phyloP scores from a whole-genome alignment of 495 filamentous ascomycete species.

The Penicillium cosmopolitanum region DNA sequence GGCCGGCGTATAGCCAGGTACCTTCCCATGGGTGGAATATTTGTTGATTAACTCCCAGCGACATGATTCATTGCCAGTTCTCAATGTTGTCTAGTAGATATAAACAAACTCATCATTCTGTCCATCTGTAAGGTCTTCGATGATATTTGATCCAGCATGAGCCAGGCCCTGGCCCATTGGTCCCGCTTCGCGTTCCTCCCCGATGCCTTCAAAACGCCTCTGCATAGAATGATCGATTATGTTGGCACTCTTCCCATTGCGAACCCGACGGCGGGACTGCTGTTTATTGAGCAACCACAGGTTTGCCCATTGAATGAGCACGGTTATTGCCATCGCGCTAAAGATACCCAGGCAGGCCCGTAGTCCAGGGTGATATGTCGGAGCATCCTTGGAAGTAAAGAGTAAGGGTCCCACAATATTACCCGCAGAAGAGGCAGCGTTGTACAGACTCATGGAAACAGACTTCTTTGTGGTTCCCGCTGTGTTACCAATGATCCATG shows the following conservation, averaged over 20 bases:
- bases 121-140: constrained; percentile 62
- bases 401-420: constrained; percentile 54
- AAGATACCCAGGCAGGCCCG: constrained; percentile 61
- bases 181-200: constrained; percentile 21
- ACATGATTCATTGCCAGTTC: too few species aligned
- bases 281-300: constrained; percentile 56
- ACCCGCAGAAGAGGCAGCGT: constrained; percentile 45
- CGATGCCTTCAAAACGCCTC: constrained; percentile 31
- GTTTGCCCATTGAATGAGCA: constrained; percentile 54
- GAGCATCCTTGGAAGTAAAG: constrained; percentile 46
- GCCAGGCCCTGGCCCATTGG: constrained; percentile 23
- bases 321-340: constrained; percentile 49
- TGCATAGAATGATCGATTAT: constrained; percentile 63
- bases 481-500: constrained; percentile 56
- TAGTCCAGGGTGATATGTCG: constrained; percentile 59
- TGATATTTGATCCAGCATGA: constrained; percentile 44
- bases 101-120: constrained; percentile 72
- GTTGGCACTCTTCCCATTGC: constrained; percentile 58
- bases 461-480: constrained; percentile 58
- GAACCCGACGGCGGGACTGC: constrained; percentile 55
- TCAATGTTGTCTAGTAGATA: constrained; percentile 50
- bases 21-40: too few species aligned
- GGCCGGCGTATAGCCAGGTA: too few species aligned
- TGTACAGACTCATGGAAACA: constrained; percentile 54
- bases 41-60: too few species aligned